Evolutionary conservation across 257 asterid genomes (phyloP).

Genomic region (Orobanche coerulescens): DNA sequence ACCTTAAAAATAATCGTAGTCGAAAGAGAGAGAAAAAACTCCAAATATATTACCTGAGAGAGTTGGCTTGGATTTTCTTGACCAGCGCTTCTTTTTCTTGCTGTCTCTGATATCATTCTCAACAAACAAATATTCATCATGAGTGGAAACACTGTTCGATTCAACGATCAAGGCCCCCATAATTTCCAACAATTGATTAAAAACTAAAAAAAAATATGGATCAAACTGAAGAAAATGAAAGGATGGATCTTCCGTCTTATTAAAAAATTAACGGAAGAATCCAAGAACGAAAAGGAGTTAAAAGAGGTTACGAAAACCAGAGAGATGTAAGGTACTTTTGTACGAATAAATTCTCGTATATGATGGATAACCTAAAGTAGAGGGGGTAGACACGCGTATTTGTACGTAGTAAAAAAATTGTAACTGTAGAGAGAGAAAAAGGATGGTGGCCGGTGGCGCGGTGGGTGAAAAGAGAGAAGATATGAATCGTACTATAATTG

Average conservation of each 20-base stretch:
- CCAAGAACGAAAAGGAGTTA: not conserved
- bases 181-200: not conserved
- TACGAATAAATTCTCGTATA: not conserved
- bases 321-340: conserved; percentile 13
- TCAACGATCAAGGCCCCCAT: conserved; percentile 34
- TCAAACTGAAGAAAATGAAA: not conserved
- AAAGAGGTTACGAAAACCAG: not conserved
- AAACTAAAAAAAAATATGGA: not conserved
- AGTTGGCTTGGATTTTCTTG: conserved; percentile 30
- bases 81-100: conserved; percentile 36
- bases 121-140: conserved; percentile 18
- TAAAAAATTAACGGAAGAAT: conserved; percentile 30
- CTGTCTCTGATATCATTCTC: conserved; percentile 24
- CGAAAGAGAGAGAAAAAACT: no score
- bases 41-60: conserved; percentile 34
- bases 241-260: conserved; percentile 26
- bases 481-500: conserved; percentile 7
- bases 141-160: conserved; percentile 23
- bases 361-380: not conserved
- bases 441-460: no score
- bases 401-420: conserved; percentile 12
- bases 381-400: conserved; percentile 13
- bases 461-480: no score
- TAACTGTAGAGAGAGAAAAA: conserved; percentile 17
- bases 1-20: not conserved